Base-by-base conservation (phyloP, 345 rosid genomes). In the Eucalyptus paniculata region DNA sequence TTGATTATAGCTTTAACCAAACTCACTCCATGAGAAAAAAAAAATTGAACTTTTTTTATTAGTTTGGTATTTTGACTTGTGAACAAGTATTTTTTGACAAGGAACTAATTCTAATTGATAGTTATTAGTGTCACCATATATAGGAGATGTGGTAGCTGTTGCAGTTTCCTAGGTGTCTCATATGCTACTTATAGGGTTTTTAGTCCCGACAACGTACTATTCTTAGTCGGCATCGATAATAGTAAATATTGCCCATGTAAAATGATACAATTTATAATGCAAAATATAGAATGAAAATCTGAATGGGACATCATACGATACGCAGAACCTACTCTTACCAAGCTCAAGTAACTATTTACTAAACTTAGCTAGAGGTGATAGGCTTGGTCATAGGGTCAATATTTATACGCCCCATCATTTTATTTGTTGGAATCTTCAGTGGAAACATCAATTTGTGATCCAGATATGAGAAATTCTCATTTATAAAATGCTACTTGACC, bases 41-140 rank as follows among this genome's bases (percentile, higher is more conserved):
- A 58, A 2, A 26, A 10, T 24, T 2, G 3, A 9, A 24, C 1
- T 56, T 56, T 54, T 23, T 58, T 6, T 12, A 11, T 28, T 28
- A 60, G 30, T 60, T 60, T 12, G n/a, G 67, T 28, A 60, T 60
- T 60, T 60, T 60, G 67, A 30, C 67, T 12, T 60, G 32, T 12
- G n/a, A 60, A 60, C 7, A 1, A 26, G 15, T 12, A 12, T 28
- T 60, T 28, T 60, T 60, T 60, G 32, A 26, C 16, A 60, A 60
- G 15, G 32, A 60, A 60, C 32, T 12, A 28, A 60, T 60, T 26
- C 4, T 0, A 12, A 6, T 0, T 0, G 32, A 2, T 3, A 30
- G 7, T 60, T 60, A 60, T 60, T 60, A 60, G 15, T 28, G 67
- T 60, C 16, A 0, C 1, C 32, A 1, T 60, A 60, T 30, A 60